phyloP scores from a whole-genome alignment of 805 yeast species.

The Metschnikowia proteae region DNA sequence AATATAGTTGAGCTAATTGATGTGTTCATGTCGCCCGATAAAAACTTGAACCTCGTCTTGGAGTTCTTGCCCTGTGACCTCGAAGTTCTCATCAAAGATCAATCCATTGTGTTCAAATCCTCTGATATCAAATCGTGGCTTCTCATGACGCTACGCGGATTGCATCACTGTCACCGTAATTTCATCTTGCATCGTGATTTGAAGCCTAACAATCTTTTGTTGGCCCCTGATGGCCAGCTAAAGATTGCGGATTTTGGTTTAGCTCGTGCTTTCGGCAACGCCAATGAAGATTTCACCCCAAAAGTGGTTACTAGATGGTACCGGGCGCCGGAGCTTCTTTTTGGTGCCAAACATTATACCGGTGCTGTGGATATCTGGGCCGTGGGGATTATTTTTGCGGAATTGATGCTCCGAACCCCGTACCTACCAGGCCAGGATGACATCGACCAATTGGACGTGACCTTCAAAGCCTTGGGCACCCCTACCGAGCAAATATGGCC shows the following conservation, averaged over 20 bases:
- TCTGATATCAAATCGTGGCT: conserved; percentile 93
- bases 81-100: conserved; percentile 84
- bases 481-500: conserved; percentile 95
- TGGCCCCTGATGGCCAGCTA: conserved; percentile 82
- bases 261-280: conserved; percentile 77
- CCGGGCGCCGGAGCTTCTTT: conserved; percentile 64
- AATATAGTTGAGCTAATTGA: conserved; percentile 87
- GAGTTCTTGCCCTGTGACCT: conserved; percentile 92
- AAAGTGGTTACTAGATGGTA: conserved; percentile 98
- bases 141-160: conserved; percentile 89
- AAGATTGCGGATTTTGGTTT: conserved; percentile 97
- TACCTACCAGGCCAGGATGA: conserved; percentile 93
- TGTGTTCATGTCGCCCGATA: conserved; percentile 63
- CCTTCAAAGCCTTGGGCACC: conserved; percentile 92
- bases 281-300: conserved; percentile 73
- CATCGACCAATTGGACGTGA: conserved; percentile 84
- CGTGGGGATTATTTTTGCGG: conserved; percentile 76
- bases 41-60: conserved; percentile 75
- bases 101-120: conserved; percentile 67
- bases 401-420: conserved; percentile 90
- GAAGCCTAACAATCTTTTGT: conserved; percentile 84
- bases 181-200: conserved; percentile 88
- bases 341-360: conserved; percentile 44
- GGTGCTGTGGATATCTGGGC: conserved; percentile 46
- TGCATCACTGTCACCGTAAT: conserved; percentile 93